Conservation (phyloP, 139 green algal genomes). For the Chlamydomonas sphaeroides region DNA sequence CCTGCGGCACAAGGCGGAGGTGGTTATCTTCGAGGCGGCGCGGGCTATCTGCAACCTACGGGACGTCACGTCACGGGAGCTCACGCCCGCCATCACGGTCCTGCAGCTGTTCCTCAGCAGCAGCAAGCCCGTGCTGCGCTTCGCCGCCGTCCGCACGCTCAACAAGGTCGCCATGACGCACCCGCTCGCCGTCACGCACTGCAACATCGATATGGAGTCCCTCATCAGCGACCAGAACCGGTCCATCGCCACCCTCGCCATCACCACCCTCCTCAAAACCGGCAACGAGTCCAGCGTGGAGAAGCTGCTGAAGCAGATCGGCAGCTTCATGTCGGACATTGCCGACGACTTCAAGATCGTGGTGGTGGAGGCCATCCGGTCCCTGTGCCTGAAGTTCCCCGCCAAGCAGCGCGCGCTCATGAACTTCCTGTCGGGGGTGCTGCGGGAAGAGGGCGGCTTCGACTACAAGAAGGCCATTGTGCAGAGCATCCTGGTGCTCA, state of each 20-base stretch:
- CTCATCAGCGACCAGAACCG: constrained; percentile 94
- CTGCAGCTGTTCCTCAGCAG: constrained; percentile 98
- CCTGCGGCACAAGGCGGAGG: constrained; percentile 95
- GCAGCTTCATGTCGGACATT: constrained; percentile 98
- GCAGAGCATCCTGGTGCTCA: constrained; percentile 92
- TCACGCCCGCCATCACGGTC: constrained; percentile 96
- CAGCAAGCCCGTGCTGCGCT: constrained; percentile 96
- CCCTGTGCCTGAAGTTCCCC: constrained; percentile 98
- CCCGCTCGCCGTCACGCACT: constrained; percentile 93
- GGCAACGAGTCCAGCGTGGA: constrained; percentile 96
- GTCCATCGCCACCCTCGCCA: constrained; percentile 97
- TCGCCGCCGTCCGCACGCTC: constrained; percentile 90
- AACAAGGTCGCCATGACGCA: constrained; percentile 97
- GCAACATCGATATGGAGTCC: constrained; percentile 99
- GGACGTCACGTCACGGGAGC: constrained; percentile 90
- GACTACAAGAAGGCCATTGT: constrained; percentile 99
- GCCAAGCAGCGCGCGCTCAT: constrained; percentile 95
- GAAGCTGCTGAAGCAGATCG: constrained; percentile 98
- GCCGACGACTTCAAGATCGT: constrained; percentile 99
- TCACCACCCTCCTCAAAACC: constrained; percentile 99
- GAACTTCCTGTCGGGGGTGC: constrained; percentile 93
- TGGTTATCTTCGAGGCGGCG: constrained; percentile 94
- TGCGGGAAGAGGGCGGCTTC: constrained; percentile 90
- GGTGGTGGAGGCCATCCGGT: constrained; percentile 96
- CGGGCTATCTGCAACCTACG: constrained; percentile 93